These are phyloP conservation scores for Fragaria iinumae DNA, from an alignment of 306 rosid genomes.

Conservation along the genomic window DNA sequence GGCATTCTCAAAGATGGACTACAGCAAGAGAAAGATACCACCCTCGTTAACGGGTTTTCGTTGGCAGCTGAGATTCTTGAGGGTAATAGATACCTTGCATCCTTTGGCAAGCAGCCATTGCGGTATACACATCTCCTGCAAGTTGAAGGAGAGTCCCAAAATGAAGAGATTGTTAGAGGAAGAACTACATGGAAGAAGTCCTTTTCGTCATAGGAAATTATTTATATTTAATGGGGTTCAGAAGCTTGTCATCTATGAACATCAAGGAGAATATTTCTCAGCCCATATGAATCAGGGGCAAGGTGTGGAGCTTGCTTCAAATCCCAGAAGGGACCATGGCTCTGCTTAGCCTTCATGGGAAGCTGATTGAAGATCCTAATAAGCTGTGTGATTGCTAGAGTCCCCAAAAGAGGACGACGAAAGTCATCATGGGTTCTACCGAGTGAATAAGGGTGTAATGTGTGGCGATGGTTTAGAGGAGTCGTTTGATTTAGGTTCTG, in stretches of 20 bases:
- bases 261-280: neutral
- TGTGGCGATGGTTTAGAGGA: neutral
- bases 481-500: neutral
- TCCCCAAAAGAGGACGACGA: neutral
- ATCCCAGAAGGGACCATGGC: neutral
- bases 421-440: neutral
- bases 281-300: neutral
- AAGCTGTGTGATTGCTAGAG: neutral
- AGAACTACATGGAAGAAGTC: conserved; percentile 79
- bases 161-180: conserved; percentile 85
- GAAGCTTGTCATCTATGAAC: conserved; percentile 12
- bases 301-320: neutral
- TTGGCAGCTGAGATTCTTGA: conserved; percentile 64
- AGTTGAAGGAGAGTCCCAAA: conserved; percentile 49
- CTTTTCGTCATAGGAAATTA: conserved; percentile 36
- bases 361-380: conserved; percentile 12
- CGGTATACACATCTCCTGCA: conserved; percentile 76
- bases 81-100: conserved; percentile 52
- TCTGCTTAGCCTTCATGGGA: neutral
- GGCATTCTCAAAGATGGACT: conserved; percentile 44
- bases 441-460: conserved; percentile 16
- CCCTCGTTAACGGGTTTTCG: conserved; percentile 54
- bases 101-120: conserved; percentile 47
- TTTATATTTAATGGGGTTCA: neutral
- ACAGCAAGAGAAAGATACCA: conserved; percentile 42